A percentile compares a stretch with the other conserved stretches of the same genome.
phyloP scores from a whole-genome alignment of 495 filamentous ascomycete genomes.

The Astrocystis sublimbata region DNA sequence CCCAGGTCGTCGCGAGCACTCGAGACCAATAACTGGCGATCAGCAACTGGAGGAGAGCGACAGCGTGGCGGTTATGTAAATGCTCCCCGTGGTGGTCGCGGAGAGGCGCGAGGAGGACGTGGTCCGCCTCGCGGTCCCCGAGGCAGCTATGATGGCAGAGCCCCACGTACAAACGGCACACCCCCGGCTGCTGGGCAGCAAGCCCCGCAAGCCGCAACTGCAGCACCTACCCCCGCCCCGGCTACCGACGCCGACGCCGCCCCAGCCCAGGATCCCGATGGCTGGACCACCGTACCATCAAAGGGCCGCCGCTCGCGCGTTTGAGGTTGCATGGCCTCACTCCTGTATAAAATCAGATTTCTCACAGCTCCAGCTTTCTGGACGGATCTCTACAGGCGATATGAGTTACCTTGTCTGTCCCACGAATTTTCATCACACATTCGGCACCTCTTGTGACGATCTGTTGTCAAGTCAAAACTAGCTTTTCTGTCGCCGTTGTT shows the following conservation, averaged over 20 bases:
- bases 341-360: slow-evolving; percentile 31
- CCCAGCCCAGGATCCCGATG: slow-evolving; percentile 60
- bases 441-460: slow-evolving; percentile 8
- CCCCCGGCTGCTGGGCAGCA: slow-evolving; percentile 29
- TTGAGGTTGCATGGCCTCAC: slow-evolving; percentile 27
- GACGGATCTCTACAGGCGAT: slow-evolving; percentile 9
- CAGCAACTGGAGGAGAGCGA: slow-evolving; percentile 43
- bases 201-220: slow-evolving; percentile 33
- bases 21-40: slow-evolving; percentile 56
- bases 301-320: slow-evolving; percentile 45
- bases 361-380: slow-evolving; percentile 8
- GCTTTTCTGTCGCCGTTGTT: slow-evolving; percentile 1
- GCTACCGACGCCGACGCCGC: slow-evolving; percentile 28
- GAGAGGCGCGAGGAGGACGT: slow-evolving; percentile 39
- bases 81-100: slow-evolving; percentile 34
- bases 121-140: slow-evolving; percentile 47
- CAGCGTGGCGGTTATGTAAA: slow-evolving; percentile 42
- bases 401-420: slow-evolving; percentile 6
- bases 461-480: slow-evolving; percentile 12
- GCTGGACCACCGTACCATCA: slow-evolving; percentile 74
- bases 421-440: slow-evolving; percentile 13
- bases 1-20: slow-evolving; percentile 44
- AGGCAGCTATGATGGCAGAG: slow-evolving; percentile 39
- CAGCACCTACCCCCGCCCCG: too few relatives aligned
- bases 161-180: slow-evolving; percentile 48